phyloP scores from a whole-genome alignment of 2,329 filamentous ascomycete genomes.

The Ophiostoma triangulosporum region DNA sequence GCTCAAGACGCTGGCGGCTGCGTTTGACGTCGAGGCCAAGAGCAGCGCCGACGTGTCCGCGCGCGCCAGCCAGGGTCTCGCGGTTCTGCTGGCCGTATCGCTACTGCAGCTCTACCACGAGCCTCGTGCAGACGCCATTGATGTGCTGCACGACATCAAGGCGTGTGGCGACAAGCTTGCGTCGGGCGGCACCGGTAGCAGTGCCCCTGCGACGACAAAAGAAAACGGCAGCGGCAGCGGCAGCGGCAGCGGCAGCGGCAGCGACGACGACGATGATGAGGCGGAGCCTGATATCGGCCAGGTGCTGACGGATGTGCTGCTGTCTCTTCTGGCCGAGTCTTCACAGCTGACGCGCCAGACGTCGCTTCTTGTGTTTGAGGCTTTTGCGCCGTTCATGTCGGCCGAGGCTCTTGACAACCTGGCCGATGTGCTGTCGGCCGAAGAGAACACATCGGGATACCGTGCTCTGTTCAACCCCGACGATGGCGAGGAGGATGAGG shows the following conservation, averaged over 20 bases:
- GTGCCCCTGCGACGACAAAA: not conserved
- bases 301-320: conserved; percentile 70
- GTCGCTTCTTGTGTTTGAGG: conserved; percentile 75
- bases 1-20: conserved; percentile 33
- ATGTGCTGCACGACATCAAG: conserved; percentile 69
- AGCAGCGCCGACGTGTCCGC: conserved; percentile 17
- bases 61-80: conserved; percentile 49
- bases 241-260: conserved; percentile 23
- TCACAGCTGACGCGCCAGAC: conserved; percentile 76
- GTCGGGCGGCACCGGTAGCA: conserved; percentile 20
- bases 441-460: conserved; percentile 73
- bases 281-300: conserved; percentile 42
- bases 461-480: conserved; percentile 65
- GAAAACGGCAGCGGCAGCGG: not conserved
- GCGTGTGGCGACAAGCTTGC: conserved; percentile 57
- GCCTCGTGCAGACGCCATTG: conserved; percentile 64
- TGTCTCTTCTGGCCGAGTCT: conserved; percentile 79
- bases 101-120: conserved; percentile 84
- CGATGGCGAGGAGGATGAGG: conserved; percentile 22
- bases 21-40: conserved; percentile 15
- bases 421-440: conserved; percentile 57
- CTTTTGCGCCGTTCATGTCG: conserved; percentile 65
- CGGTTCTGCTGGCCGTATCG: conserved; percentile 69
- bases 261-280: conserved; percentile 11
- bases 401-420: conserved; percentile 54